Conservation (phyloP, 768 basidiomycete genomes). For the Boletus coccyginus region DNA sequence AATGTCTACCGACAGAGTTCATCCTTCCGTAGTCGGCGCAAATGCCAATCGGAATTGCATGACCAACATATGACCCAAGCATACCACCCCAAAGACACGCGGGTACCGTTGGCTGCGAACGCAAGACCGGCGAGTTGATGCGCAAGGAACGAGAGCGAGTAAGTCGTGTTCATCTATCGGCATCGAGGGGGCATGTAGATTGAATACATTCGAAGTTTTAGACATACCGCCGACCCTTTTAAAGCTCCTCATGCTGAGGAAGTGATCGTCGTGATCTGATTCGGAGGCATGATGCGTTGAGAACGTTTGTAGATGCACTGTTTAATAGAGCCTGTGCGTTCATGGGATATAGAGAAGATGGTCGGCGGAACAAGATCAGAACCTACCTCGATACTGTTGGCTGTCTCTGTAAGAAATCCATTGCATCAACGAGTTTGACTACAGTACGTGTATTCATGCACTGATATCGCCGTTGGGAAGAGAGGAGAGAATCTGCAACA, state of each 20-base stretch:
- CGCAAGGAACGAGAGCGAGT: conserved; percentile 33
- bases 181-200: neutral
- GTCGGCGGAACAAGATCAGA: neutral
- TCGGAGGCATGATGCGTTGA: neutral
- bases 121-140: conserved; percentile 40
- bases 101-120: conserved; percentile 39
- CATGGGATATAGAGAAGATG: neutral
- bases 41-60: conserved; percentile 1
- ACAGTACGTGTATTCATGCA: too few species aligned
- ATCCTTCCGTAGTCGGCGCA: conserved; percentile 18
- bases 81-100: conserved; percentile 42
- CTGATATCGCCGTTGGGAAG: neutral
- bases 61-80: conserved; percentile 10
- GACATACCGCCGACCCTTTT: conserved; percentile 6
- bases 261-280: neutral
- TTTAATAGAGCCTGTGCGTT: neutral
- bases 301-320: neutral
- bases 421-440: neutral
- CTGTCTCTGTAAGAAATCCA: too few species aligned
- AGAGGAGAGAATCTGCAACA: too few species aligned
- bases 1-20: conserved; percentile 15
- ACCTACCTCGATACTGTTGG: neutral
- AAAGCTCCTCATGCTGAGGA: neutral
- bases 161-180: neutral
- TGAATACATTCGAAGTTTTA: neutral